A percentile compares a stretch with the other conserved stretches of the same genome.
These are phyloP conservation scores for Curvularia spicifera DNA, from an alignment of 2,329 filamentous ascomycete species.

Conservation along the genomic window DNA sequence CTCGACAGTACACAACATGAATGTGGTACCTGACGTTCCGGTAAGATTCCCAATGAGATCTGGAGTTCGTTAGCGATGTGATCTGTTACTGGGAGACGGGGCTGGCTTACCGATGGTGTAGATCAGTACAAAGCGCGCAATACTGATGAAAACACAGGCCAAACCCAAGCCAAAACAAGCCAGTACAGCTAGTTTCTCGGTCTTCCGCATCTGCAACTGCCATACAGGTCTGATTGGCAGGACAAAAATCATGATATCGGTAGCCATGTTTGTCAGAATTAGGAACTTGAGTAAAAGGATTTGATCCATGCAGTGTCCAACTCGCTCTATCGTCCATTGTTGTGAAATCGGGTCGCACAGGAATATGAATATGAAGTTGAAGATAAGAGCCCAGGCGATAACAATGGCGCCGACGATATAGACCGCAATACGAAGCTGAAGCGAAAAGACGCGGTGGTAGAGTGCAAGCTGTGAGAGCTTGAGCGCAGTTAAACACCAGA, in stretches of 20 bases:
- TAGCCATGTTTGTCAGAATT: constrained; percentile 28
- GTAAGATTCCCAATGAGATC: constrained; percentile 32
- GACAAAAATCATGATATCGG: constrained; percentile 26
- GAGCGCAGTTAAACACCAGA: constrained; percentile 28
- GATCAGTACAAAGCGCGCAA: constrained; percentile 31
- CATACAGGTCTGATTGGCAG: constrained; percentile 27
- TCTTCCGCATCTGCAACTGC: constrained; percentile 32
- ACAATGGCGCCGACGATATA: constrained; percentile 26
- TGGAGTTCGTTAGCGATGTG: constrained; percentile 7
- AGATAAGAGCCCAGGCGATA: constrained; percentile 27
- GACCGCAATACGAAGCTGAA: constrained; percentile 20
- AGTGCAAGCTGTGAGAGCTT: constrained; percentile 32
- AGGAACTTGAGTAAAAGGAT: constrained; percentile 28
- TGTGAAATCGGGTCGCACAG: constrained; percentile 33
- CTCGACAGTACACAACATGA: constrained; percentile 33
- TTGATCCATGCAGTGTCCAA: constrained; percentile 34
- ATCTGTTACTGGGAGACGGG: no score
- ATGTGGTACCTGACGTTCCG: constrained; percentile 30
- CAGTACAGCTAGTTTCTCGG: constrained; percentile 31
- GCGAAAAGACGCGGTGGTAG: constrained; percentile 26
- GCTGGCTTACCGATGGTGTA: constrained; percentile 23
- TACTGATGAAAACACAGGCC: constrained; percentile 28
- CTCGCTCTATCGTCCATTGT: constrained; percentile 30
- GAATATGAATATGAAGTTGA: constrained; percentile 34
- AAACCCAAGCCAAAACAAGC: constrained; percentile 30